Base-by-base conservation (phyloP, 768 basidiomycete species). In the Leccinum broughii region DNA sequence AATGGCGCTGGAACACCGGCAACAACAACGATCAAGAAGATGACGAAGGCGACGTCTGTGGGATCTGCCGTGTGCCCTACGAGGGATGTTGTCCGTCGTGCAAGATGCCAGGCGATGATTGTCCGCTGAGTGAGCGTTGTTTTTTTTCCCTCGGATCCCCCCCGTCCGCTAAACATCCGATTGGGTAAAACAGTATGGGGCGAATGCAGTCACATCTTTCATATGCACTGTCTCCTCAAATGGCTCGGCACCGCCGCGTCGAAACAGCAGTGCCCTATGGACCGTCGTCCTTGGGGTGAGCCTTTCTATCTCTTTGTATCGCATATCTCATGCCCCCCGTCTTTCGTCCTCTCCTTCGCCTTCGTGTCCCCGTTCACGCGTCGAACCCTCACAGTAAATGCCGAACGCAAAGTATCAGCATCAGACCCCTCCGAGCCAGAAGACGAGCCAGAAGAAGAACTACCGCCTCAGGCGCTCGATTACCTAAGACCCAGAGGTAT, bases 251-350 rank as follows among this genome's bases (percentile, higher is more conserved):
- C 95, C 0, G 77, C 85, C 5, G 86, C 91, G 14, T 95, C 92
- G 37, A 98, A 98, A 73, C 88, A 90, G 66, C 93, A 95, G 66
- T 99, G 97, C 80, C 97, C 97, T n/a, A 95, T 99, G 93, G 96
- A 98, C 71, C 81, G 97, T 32, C 78, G 93, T 67, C 79, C 88
- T 3, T 99, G 96, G 96, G 88, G 95, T 95, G 64, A 60, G 89
- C 9, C 13, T 2, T n/a, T 11, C 0, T 15, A 13, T 22, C 24
- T 22, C 24, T 48, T 24, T 24, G 11, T 44, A 9, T 20, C 44
- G 1, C 26, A 17, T 41, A 8, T 17, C 44, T 7, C 7, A 17
- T 46, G 5, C 1, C 28, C 5, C 37, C 15, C 37, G 37, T 17
- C 39, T 17, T 41, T 11, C 34, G 34, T 46, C 20, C 7, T 46